phyloP scores from a whole-genome alignment of 1,284 basidiomycete genomes.

The Tausonia pullulans region DNA sequence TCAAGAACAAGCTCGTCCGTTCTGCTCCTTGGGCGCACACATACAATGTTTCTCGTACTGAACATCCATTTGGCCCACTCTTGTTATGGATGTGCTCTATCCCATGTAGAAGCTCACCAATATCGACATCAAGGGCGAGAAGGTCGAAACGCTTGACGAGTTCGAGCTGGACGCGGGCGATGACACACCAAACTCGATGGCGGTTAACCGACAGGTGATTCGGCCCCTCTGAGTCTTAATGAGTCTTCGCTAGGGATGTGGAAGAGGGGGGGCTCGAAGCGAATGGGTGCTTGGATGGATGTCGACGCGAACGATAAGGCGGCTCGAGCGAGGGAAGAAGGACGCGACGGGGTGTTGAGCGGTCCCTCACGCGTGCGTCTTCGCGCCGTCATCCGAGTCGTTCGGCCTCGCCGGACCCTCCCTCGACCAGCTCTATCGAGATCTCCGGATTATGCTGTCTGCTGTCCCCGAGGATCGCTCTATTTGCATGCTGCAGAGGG shows the following conservation, averaged over 20 bases:
- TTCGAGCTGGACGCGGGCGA: constrained; percentile 64
- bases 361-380: too few relatives aligned
- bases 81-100: constrained; percentile 3
- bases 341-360: too few relatives aligned
- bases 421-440: background rate
- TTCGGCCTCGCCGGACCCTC: constrained; percentile 1
- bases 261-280: background rate
- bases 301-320: too few relatives aligned
- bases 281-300: too few relatives aligned
- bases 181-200: constrained; percentile 90
- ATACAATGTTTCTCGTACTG: background rate
- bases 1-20: constrained; percentile 82
- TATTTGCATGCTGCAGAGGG: background rate
- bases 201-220: constrained; percentile 50
- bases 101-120: constrained; percentile 54
- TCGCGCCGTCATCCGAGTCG: background rate
- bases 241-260: constrained; percentile 7
- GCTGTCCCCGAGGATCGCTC: too few relatives aligned
- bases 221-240: constrained; percentile 3
- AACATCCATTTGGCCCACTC: background rate
- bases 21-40: background rate
- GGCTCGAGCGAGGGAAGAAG: too few relatives aligned
- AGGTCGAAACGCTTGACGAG: constrained; percentile 53
- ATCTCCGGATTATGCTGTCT: background rate
- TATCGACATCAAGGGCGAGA: constrained; percentile 46